A percentile compares a stretch with the other conserved stretches of the same genome.
phyloP scores from a whole-genome alignment of 2,329 filamentous ascomycete genomes.

The Thielaviopsis punctulata region DNA sequence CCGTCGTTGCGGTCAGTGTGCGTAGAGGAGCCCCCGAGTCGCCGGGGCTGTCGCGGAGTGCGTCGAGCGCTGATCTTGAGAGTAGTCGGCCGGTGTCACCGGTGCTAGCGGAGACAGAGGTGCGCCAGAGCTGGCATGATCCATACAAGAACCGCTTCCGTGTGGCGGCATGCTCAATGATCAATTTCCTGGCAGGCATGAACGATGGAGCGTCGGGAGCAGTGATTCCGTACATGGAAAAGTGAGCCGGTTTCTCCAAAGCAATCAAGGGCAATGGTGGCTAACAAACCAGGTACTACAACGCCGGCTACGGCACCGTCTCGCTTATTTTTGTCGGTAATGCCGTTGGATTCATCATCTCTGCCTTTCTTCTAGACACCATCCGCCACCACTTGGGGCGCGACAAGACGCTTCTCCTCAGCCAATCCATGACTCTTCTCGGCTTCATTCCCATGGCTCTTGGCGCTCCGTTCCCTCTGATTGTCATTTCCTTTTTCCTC shows the following conservation, averaged over 20 bases:
- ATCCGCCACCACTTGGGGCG: conserved; percentile 47
- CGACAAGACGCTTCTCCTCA: conserved; percentile 42
- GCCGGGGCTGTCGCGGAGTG: not conserved
- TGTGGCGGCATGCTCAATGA: conserved; percentile 44
- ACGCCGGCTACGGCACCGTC: conserved; percentile 60
- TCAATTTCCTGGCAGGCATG: conserved; percentile 52
- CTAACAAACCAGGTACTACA: conserved; percentile 35
- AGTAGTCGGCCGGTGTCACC: conserved; percentile 36
- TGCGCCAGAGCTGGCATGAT: conserved; percentile 39
- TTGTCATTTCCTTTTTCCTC: conserved; percentile 53
- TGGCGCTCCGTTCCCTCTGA: conserved; percentile 50
- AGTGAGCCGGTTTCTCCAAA: conserved; percentile 19
- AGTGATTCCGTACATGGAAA: conserved; percentile 65
- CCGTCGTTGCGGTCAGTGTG: not conserved
- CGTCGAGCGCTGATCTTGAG: conserved; percentile 25
- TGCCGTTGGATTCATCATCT: conserved; percentile 57
- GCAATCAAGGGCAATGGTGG: not conserved
- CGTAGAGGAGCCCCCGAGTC: not conserved
- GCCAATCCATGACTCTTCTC: conserved; percentile 36
- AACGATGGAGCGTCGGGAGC: conserved; percentile 64
- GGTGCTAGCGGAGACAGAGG: conserved; percentile 23
- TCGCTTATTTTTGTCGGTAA: conserved; percentile 70
- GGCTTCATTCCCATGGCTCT: conserved; percentile 50
- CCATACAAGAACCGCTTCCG: conserved; percentile 55
- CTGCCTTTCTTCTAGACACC: conserved; percentile 50